Percentiles rank a stretch among this genome's conserved stretches.
phyloP scores from a whole-genome alignment of 148 eudicot genomes.

The Amaranthus hypochondriacus region DNA sequence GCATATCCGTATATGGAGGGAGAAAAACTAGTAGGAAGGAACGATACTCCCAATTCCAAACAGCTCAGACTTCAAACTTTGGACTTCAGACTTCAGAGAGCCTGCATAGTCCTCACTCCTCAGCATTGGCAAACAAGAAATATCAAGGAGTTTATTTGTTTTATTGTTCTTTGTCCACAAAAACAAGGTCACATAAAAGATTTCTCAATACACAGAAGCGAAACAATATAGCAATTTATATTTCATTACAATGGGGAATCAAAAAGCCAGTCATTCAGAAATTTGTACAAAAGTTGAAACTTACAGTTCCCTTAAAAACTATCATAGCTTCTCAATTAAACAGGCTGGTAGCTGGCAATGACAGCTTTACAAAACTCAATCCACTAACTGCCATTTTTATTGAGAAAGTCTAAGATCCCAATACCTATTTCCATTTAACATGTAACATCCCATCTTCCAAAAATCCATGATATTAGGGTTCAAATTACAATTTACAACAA shows the following conservation, averaged over 20 bases:
- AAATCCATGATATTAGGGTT: neutral
- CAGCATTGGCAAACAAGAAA: neutral
- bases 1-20: neutral
- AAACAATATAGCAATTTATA: neutral
- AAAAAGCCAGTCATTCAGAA: no score
- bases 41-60: no score
- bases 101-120: neutral
- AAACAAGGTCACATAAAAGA: no score
- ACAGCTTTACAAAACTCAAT: neutral
- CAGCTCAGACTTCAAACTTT: no score
- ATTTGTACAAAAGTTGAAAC: no score
- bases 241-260: no score
- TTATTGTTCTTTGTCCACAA: neutral
- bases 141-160: no score
- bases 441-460: neutral
- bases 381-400: neutral
- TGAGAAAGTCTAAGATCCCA: no score
- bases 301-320: no score
- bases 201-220: neutral
- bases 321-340: neutral
- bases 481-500: neutral
- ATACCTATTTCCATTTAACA: no score
- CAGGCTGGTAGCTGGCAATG: neutral
- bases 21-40: neutral
- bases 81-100: neutral